Evolutionary conservation across 768 basidiomycete species (phyloP).

Genomic region (Leccinum variicolor): DNA sequence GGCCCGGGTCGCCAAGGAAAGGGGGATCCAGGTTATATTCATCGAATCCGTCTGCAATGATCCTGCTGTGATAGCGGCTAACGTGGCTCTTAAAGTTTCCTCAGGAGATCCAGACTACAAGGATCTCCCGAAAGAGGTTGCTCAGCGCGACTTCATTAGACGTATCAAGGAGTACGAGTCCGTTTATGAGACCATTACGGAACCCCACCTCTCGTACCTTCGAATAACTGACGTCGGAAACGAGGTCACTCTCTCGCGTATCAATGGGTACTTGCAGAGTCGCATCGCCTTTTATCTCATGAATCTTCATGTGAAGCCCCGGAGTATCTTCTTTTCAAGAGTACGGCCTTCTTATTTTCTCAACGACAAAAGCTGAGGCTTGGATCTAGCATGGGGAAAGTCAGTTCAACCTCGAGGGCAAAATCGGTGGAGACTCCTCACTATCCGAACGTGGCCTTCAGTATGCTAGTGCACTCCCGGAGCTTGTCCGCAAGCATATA

Average conservation of each 20-base stretch:
- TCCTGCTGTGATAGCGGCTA: slow-evolving; percentile 90
- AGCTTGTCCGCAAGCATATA: slow-evolving; percentile 84
- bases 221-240: slow-evolving; percentile 92
- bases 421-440: slow-evolving; percentile 95
- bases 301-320: slow-evolving; percentile 95
- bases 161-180: slow-evolving; percentile 93
- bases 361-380: slow-evolving; percentile 2
- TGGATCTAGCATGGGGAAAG: slow-evolving; percentile 88
- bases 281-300: slow-evolving; percentile 98
- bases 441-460: slow-evolving; percentile 80
- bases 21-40: slow-evolving; percentile 85
- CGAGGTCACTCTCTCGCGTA: slow-evolving; percentile 80
- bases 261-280: slow-evolving; percentile 94
- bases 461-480: slow-evolving; percentile 85
- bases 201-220: slow-evolving; percentile 86
- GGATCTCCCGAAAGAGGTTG: slow-evolving; percentile 78
- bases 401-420: slow-evolving; percentile 92
- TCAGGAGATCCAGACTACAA: slow-evolving; percentile 99
- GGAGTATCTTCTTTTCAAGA: slow-evolving; percentile 94
- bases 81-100: slow-evolving; percentile 92
- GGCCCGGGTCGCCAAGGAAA: slow-evolving; percentile 80
- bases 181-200: slow-evolving; percentile 93
- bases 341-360: slow-evolving; percentile 46
- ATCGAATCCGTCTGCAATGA: slow-evolving; percentile 95
- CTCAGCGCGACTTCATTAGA: slow-evolving; percentile 84